phyloP scores from a whole-genome alignment of 306 rosid genomes.

The Parietaria judaica region DNA sequence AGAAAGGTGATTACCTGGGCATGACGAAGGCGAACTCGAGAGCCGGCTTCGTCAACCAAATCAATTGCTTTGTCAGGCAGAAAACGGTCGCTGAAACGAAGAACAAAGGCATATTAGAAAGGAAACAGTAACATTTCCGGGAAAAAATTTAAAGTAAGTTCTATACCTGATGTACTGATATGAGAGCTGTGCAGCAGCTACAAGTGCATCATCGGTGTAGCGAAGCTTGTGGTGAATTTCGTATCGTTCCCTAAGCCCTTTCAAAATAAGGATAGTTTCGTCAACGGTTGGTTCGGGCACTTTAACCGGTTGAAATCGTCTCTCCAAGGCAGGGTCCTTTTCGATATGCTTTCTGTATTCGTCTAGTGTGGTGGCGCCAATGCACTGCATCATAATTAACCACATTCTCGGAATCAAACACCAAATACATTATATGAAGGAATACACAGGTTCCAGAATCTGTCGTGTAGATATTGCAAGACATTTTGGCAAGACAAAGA shows the following conservation, averaged over 20 bases:
- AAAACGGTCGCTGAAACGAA: conserved; percentile 70
- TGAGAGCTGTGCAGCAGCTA: conserved; percentile 84
- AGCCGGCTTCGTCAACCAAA: conserved; percentile 95
- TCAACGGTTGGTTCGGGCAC: conserved; percentile 92
- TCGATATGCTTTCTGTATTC: conserved; percentile 97
- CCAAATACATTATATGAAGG: too few species aligned
- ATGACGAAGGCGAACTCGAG: conserved; percentile 86
- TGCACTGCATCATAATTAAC: conserved; percentile 47
- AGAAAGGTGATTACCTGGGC: conserved; percentile 53
- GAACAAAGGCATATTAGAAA: not conserved
- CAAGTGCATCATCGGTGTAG: conserved; percentile 81
- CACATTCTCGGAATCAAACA: too few species aligned
- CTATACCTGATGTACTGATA: conserved; percentile 87
- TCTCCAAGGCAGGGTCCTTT: conserved; percentile 90
- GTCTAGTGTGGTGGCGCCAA: conserved; percentile 93
- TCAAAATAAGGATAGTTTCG: conserved; percentile 75
- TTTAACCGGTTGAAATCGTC: conserved; percentile 91
- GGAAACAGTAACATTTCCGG: not conserved
- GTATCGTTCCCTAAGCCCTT: conserved; percentile 89
- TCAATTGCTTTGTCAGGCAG: conserved; percentile 95
- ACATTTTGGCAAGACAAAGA: too few species aligned
- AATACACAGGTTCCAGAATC: too few species aligned
- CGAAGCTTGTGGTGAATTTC: conserved; percentile 97
- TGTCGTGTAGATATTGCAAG: too few species aligned
- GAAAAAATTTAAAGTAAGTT: not conserved